Evolutionary conservation across 352 stramenopile genomes (phyloP), one percentile per base, ranked within the genome.

Genomic region (Pythium monospermum): DNA sequence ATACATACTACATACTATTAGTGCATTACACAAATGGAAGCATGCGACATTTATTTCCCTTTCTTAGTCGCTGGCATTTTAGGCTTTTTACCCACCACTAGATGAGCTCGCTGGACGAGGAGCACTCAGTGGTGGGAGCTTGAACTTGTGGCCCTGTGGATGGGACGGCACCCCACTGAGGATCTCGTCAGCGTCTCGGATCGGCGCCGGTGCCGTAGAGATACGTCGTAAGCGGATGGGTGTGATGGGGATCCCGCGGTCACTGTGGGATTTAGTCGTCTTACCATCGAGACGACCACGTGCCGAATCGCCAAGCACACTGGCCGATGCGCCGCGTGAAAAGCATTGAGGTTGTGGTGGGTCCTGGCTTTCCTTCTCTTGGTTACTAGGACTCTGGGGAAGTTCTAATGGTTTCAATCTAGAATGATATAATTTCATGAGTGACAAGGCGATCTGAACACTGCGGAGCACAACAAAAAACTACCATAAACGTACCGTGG

Each of bases 41-140:
- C n/a, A n/a, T n/a, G n/a, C n/a, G n/a, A n/a, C n/a, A n/a, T n/a
- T n/a, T n/a, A n/a, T n/a, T n/a, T n/a, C n/a, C n/a, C n/a, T n/a
- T n/a, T n/a, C n/a, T n/a, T n/a, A n/a, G n/a, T n/a, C n/a, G n/a
- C n/a, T n/a, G n/a, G n/a, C n/a, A n/a, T n/a, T n/a, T n/a, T n/a
- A n/a, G n/a, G n/a, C n/a, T n/a, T n/a, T n/a, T n/a, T n/a, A n/a
- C n/a, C 28, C 46, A 12, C 38, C 28, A 16, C 7, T 39, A 15
- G 41, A 16, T 3, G 53, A 60, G 21, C 25, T 64, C 2, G 48
- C 28, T 26, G 58, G 50, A 6, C 65, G 47, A 19, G n/a, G n/a
- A n/a, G 63, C 61, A 35, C 61, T 77, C 6, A 84, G 45, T 18
- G 76, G 73, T 4, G 76, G 76, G 7, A 87, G 50, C 27, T 74